Base-by-base conservation (phyloP, 352 stramenopile genomes). In the Phytophthora nicotianae region DNA sequence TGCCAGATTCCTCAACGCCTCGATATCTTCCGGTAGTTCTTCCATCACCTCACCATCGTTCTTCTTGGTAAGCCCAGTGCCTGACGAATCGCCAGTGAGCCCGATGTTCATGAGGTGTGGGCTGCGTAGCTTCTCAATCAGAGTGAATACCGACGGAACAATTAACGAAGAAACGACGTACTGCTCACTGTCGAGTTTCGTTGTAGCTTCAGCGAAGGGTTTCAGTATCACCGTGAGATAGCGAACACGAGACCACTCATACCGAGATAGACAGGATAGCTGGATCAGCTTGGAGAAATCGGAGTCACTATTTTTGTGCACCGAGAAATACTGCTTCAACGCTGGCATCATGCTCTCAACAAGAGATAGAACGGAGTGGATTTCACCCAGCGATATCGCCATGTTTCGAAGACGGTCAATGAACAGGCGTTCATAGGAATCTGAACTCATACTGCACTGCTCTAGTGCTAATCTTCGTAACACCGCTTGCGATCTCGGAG, bases 251-350 rank as follows among this genome's bases (percentile, higher is more conserved):
- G 79, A 81, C 83, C 83, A 92, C 29, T 92, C 83, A 53, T 89
- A 89, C 17, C 62, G 56, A 26, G 83, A 90, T n/a, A 91, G 65
- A 5, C 72, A 78, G 3, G 77, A 74, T 9, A 91, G 57, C 53
- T 91, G 83, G 21, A 90, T 72, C 6, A 91, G 60, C 54, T 91
- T 91, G 26, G 83, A 88, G 26, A 88, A 75, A 40, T 91, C 83
- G 1, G 79, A 86, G 9, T 68, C 51, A 10, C 70, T 67, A 23
- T 88, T 69, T 24, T 84, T 82, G 65, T 91, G 80, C 14, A 84
- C 13, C n/a, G 70, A 58, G 50, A 90, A 90, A 21, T 91, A 91
- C 17, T 82, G 75, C 42, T 84, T 74, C 8, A 90, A 51, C 0
- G 67, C 63, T n/a, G 67, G 56, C 68, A 79, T 89, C 78, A 88